Evolutionary conservation across 169 alveolate genomes (phyloP), one percentile per base, ranked within the genome.

Genomic region (Perkinsus chesapeaki): DNA sequence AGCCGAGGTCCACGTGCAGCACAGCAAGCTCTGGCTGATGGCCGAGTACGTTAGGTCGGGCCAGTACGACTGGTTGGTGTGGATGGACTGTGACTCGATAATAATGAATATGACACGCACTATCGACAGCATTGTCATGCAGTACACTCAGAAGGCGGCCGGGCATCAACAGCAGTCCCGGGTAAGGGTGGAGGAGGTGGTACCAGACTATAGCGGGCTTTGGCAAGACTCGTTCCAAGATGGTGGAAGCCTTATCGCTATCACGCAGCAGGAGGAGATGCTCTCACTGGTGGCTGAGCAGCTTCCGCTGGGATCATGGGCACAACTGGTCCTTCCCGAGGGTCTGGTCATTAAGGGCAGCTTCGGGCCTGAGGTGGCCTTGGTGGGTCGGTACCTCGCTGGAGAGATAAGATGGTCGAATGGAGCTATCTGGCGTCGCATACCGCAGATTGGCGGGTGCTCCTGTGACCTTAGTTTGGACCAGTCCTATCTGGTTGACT

Each of bases 21-120:
- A 91, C 72, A 47, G 72, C 36, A 91, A 91, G 37, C 34, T 91
- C 10, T 39, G 72, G 60, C 39, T 47, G 36, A 47, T 91, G 92
- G 39, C 39, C 72, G 72, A 91, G 72, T 91, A 91, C 92, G 34
- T 90, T 39, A 90, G 9, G 37, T 90, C 92, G 47, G 92, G 92
- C 31, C 72, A 91, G 10, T 91, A 39, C 39, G 92, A 91, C 39
- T 91, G 92, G 92, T 39, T 91, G 36, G 92, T 91, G 92, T 91
- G 92, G 92, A 10, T 91, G 37, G 92, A 91, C 39, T 91, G 92
- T 60, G 92, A 91, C 48, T 19, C 39, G 37, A 20, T 91, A 7
- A 91, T 91, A 0, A 91, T 91, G 92, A 91, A 91, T 60, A 39
- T 91, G 73, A 47, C 39, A 48, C 92, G 39, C 34, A 91, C 92